Percentiles rank a stretch among this genome's conserved stretches.
These are phyloP conservation scores for Fusarium musae DNA, from an alignment of 2,329 filamentous ascomycete species.

Conservation along the genomic window DNA sequence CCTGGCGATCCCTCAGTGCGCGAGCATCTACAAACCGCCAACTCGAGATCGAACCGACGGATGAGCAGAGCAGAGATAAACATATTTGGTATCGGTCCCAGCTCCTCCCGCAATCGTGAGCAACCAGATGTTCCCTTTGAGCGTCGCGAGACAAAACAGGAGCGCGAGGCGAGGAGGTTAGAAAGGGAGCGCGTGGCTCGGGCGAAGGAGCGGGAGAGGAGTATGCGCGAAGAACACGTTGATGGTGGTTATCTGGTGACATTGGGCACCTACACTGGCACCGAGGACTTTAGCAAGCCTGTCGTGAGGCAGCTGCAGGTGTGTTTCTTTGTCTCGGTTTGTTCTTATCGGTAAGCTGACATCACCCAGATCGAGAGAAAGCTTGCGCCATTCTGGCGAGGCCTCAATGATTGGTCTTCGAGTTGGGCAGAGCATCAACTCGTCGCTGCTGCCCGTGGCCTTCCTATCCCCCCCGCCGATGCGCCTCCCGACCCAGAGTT, in stretches of 20 bases:
- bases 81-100: slow-evolving; percentile 56
- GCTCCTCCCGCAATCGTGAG: slow-evolving; percentile 52
- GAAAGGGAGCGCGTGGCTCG: slow-evolving; percentile 83
- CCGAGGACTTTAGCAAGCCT: slow-evolving; percentile 92
- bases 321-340: slow-evolving; percentile 43
- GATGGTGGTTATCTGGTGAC: slow-evolving; percentile 96
- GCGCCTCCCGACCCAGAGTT: slow-evolving; percentile 79
- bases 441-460: slow-evolving; percentile 86
- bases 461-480: slow-evolving; percentile 85
- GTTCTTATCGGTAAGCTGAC: slow-evolving; percentile 26
- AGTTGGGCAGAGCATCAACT: slow-evolving; percentile 96
- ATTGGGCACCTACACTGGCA: slow-evolving; percentile 89
- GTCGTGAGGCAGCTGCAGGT: slow-evolving; percentile 92
- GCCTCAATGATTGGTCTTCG: slow-evolving; percentile 86
- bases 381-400: slow-evolving; percentile 94
- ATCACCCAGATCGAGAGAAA: slow-evolving; percentile 84
- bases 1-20: slow-evolving; percentile 41
- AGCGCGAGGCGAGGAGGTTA: slow-evolving; percentile 85
- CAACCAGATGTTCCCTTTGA: slow-evolving; percentile 60
- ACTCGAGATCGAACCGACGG: slow-evolving; percentile 42
- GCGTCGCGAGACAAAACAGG: slow-evolving; percentile 88
- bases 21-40: slow-evolving; percentile 35
- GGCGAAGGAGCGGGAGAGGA: slow-evolving; percentile 87
- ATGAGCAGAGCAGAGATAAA: slow-evolving; percentile 59
- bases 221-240: slow-evolving; percentile 89